A percentile compares a stretch with the other conserved stretches of the same genome.
Evolutionary conservation across 2,329 filamentous ascomycete species (phyloP).

Genomic region (Colletotrichum liaoningense): DNA sequence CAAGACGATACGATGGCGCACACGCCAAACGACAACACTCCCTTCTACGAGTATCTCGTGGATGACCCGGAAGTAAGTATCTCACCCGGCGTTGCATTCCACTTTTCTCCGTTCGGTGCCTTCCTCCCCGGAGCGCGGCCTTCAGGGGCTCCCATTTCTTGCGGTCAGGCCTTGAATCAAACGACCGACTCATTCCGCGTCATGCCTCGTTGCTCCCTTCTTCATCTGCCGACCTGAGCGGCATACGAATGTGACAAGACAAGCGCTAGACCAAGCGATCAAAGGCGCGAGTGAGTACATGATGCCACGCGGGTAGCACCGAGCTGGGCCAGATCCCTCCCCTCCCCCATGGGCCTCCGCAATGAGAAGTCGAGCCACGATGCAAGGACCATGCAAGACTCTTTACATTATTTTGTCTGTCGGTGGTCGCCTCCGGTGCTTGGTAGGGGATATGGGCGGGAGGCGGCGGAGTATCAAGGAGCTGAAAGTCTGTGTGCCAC

Average conservation of each 20-base stretch:
- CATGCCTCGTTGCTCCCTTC: neutral
- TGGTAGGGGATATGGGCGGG: neutral
- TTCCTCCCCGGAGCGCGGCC: neutral
- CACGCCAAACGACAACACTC: slow-evolving; percentile 16
- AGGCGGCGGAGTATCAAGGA: neutral
- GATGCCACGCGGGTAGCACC: neutral
- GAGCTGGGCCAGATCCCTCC: neutral
- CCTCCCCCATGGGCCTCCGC: neutral
- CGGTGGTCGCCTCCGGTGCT: neutral
- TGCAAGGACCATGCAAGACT: neutral
- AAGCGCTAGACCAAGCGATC: slow-evolving; percentile 19
- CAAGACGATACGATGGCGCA: slow-evolving; percentile 24
- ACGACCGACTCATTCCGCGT: neutral
- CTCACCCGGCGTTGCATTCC: neutral
- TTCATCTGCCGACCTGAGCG: neutral
- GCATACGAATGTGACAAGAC: neutral
- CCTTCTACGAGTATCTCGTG: slow-evolving; percentile 31
- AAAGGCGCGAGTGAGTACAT: neutral
- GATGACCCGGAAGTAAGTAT: slow-evolving; percentile 29
- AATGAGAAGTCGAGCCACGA: slow-evolving; percentile 1
- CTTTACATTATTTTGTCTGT: neutral
- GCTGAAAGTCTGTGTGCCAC: slow-evolving; percentile 1
- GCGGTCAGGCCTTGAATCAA: neutral
- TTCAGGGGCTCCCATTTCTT: neutral
- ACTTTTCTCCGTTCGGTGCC: neutral